Evolutionary conservation across 1,139 yeast species (phyloP).

Genomic region (Pneumocystis oryctolagi): DNA sequence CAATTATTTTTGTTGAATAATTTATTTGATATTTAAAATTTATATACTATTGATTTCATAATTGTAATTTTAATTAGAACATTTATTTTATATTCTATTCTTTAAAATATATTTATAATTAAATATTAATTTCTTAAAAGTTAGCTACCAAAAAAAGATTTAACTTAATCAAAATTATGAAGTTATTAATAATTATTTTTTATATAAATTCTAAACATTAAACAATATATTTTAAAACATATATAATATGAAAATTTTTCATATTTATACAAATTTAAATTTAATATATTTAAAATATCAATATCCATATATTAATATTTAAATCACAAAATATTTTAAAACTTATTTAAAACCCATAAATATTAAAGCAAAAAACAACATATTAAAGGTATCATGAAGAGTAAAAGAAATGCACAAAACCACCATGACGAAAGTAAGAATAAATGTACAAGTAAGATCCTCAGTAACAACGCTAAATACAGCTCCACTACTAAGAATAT

Average conservation of each 20-base stretch:
- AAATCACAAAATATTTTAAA: too few relatives aligned
- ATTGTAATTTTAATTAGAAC: background rate
- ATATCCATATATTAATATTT: too few relatives aligned
- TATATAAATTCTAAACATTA: background rate
- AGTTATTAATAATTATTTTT: background rate
- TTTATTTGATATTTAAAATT: background rate
- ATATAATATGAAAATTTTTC: too few relatives aligned
- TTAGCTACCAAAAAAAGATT: background rate
- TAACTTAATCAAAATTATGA: background rate
- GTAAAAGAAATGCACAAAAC: constrained; percentile 5
- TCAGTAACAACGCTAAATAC: constrained; percentile 6
- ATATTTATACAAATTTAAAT: too few relatives aligned
- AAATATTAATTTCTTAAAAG: background rate
- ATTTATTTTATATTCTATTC: background rate
- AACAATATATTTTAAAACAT: too few relatives aligned
- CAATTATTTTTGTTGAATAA: background rate
- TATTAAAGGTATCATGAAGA: constrained; percentile 4
- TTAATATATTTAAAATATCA: too few relatives aligned
- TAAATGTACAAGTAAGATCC: constrained; percentile 5
- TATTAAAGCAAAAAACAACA: background rate
- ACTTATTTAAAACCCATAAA: too few relatives aligned
- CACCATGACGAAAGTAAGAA: background rate
- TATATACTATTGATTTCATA: background rate
- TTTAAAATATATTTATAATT: background rate
- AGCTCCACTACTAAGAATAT: background rate